Base-by-base conservation (phyloP, 1,284 basidiomycete genomes). In the Pulveroboletus ridleyi region DNA sequence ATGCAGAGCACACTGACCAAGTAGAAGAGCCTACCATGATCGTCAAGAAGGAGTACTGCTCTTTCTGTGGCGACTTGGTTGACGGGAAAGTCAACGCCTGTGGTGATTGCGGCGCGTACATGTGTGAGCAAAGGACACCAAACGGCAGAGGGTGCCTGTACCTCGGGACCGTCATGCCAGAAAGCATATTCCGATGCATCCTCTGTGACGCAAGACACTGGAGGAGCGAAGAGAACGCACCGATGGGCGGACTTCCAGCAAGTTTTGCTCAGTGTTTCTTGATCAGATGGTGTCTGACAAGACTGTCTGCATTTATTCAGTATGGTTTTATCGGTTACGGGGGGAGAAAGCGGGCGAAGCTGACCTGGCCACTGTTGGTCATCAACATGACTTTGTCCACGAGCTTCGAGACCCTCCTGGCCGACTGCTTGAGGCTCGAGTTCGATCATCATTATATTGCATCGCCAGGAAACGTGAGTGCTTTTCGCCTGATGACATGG, bases 341-440 rank as follows among this genome's bases (percentile, higher is more conserved):
- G 1, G 46, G 53, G 2, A 58, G 54, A 11, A 53, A 22, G 29
- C 17, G 23, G 2, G 55, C 42, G 6, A 64, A 59, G 17, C n/a
- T 65, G 11, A 59, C 57, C 2, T 64, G 64, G 63, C 63, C 54
- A 1, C 52, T 59, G 1, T 33, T 59, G 2, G n/a, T 65, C 1
- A 13, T 65, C 6, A 59, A 35, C 39, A 11, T 35, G 20, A 7
- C n/a, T 0, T 54, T 65, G 6, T 13, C 11, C 4, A 47, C 33
- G 2, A 39, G 35, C 33, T 23, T 46, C 1, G 41, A 56, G 11
- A 64, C 3, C 1, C 42, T n/a, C 25, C 13, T 65, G 2, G 5
- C 22, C 0, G 50, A 64, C 3, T 14, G 47, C 0, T 3, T 59
- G 7, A 35, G 10, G 18, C 11, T 64, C 2, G 54, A 65, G 6